phyloP scores from a whole-genome alignment of 2,329 filamentous ascomycete genomes.

The Colletotrichum nymphaeae region DNA sequence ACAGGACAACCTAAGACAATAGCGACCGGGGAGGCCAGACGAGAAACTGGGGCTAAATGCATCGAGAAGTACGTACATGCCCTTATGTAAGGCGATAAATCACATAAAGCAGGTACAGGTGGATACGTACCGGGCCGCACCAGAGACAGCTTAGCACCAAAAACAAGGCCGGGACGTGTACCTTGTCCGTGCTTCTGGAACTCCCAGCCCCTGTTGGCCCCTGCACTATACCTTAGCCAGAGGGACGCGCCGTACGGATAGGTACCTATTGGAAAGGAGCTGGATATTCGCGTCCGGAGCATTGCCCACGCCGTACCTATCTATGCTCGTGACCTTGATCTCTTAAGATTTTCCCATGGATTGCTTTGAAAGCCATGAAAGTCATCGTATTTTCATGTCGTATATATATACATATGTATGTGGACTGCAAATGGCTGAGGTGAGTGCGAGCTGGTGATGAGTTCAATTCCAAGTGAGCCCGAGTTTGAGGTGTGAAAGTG shows the following conservation, averaged over 20 bases:
- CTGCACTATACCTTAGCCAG: constrained; percentile 16
- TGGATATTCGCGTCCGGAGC: constrained; percentile 3
- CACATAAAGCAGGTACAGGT: constrained; percentile 28
- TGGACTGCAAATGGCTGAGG: not conserved
- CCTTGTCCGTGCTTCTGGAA: constrained; percentile 29
- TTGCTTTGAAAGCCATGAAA: too few relatives aligned
- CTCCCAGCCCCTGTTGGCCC: constrained; percentile 23
- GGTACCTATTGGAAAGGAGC: not conserved
- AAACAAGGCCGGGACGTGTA: not conserved
- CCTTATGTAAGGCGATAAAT: constrained; percentile 20
- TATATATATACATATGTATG: too few relatives aligned
- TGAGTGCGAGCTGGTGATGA: not conserved
- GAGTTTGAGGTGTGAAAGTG: not conserved
- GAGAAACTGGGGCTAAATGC: not conserved
- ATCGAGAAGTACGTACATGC: not conserved
- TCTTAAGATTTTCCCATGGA: not conserved
- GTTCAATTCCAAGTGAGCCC: too few relatives aligned
- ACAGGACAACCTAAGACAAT: not conserved
- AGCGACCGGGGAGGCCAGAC: not conserved
- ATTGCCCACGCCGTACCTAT: constrained; percentile 3
- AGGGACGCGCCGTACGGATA: not conserved
- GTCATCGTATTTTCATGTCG: too few relatives aligned
- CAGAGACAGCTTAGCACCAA: not conserved
- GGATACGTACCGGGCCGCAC: constrained; percentile 26
- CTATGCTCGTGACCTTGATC: not conserved